phyloP scores from a whole-genome alignment of 1,284 basidiomycete species.

The Schizophyllum amplum region DNA sequence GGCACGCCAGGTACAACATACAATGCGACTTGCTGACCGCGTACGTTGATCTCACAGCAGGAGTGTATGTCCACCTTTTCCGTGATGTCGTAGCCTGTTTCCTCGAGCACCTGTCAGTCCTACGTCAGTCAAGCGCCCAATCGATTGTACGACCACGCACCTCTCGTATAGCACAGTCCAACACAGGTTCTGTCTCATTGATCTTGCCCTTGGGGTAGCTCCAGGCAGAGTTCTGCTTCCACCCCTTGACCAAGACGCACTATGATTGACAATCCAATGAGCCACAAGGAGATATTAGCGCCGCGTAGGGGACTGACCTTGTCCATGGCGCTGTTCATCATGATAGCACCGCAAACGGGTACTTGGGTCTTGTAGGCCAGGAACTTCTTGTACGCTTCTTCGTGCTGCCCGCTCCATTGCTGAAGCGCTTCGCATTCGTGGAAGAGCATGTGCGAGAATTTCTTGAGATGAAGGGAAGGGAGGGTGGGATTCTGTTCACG shows the following conservation, averaged over 20 bases:
- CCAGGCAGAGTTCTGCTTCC: constrained; percentile 96
- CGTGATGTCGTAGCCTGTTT: constrained; percentile 86
- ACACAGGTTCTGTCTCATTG: constrained; percentile 84
- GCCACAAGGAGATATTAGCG: constrained; percentile 1
- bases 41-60: constrained; percentile 80
- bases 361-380: constrained; percentile 97
- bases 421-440: constrained; percentile 73
- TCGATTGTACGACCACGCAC: constrained; percentile 33
- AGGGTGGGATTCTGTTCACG: constrained; percentile 85
- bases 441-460: constrained; percentile 93
- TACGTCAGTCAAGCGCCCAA: constrained; percentile 2
- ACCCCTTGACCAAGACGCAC: constrained; percentile 95
- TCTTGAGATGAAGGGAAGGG: constrained; percentile 83
- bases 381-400: constrained; percentile 75
- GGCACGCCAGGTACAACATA: constrained; percentile 90
- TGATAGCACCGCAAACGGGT: constrained; percentile 97
- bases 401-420: constrained; percentile 74
- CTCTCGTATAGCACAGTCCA: constrained; percentile 85
- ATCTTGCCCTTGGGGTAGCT: constrained; percentile 99
- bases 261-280: constrained; percentile 22
- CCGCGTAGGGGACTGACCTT: constrained; percentile 52
- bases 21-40: constrained; percentile 87
- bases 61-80: constrained; percentile 61
- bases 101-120: constrained; percentile 72
- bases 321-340: constrained; percentile 87